A percentile compares a stretch with the other conserved stretches of the same genome.
Conservation (phyloP, 2,329 filamentous ascomycete genomes). For the Botryotinia globosa region DNA sequence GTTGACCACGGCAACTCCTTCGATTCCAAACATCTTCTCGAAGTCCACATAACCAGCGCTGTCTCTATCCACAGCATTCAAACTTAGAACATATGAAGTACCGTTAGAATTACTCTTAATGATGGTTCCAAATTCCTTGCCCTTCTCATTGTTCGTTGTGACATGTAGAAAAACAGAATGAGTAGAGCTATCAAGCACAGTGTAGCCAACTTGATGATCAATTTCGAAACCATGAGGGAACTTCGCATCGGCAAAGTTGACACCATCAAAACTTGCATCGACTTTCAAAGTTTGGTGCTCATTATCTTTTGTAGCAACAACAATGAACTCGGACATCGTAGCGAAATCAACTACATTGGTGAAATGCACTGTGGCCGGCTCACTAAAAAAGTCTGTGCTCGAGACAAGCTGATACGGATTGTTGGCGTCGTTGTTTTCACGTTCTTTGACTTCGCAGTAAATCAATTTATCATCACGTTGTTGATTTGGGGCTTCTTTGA, state of each 20-base stretch:
- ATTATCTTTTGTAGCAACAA: constrained; percentile 70
- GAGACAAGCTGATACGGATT: constrained; percentile 69
- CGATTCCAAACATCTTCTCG: constrained; percentile 89
- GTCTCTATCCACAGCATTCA: constrained; percentile 79
- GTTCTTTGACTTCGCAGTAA: constrained; percentile 60
- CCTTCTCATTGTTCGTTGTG: constrained; percentile 64
- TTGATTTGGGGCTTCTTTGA: constrained; percentile 58
- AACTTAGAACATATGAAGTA: constrained; percentile 86
- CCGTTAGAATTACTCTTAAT: constrained; percentile 99
- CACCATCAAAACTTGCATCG: constrained; percentile 81
- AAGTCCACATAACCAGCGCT: constrained; percentile 81
- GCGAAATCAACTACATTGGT: constrained; percentile 80
- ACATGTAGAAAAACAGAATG: constrained; percentile 95
- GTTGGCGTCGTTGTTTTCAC: constrained; percentile 60
- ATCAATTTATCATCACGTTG: constrained; percentile 50
- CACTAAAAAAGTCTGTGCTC: constrained; percentile 74
- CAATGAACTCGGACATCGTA: constrained; percentile 94
- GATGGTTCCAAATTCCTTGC: constrained; percentile 75
- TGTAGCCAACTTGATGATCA: constrained; percentile 78
- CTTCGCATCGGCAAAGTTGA: constrained; percentile 74
- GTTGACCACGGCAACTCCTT: constrained; percentile 87
- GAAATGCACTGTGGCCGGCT: constrained; percentile 60
- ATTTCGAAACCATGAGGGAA: constrained; percentile 86
- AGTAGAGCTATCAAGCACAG: constrained; percentile 89
- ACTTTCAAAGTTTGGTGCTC: constrained; percentile 69